Percentiles rank a stretch among this genome's conserved stretches.
phyloP scores from a whole-genome alignment of 2,329 filamentous ascomycete genomes.

The Leptographium procerum region DNA sequence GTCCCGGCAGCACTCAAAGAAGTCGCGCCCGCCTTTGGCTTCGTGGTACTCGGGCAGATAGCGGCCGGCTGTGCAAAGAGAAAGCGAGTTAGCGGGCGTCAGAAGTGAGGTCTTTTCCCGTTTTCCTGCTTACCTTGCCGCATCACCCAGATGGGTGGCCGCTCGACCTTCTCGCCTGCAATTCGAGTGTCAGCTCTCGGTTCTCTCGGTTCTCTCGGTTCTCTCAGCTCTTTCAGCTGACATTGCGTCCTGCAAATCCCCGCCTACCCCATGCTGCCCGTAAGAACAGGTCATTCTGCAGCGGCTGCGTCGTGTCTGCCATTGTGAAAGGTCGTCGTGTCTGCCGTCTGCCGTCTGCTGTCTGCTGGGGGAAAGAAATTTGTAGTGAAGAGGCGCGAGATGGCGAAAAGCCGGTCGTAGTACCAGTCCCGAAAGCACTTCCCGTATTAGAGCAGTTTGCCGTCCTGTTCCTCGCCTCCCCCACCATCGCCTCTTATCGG shows the following conservation, averaged over 20 bases:
- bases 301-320: slow-evolving; percentile 62
- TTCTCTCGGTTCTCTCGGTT: neutral
- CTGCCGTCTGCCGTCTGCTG: neutral
- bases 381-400: too few relatives aligned
- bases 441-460: too few relatives aligned
- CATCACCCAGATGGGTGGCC: slow-evolving; percentile 98
- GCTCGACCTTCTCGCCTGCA: slow-evolving; percentile 76
- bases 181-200: neutral
- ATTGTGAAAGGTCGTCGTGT: slow-evolving; percentile 36
- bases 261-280: slow-evolving; percentile 73
- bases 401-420: too few relatives aligned
- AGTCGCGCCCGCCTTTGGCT: slow-evolving; percentile 81
- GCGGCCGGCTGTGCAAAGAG: slow-evolving; percentile 57
- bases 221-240: too few relatives aligned
- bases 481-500: too few relatives aligned
- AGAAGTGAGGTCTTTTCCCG: too few relatives aligned
- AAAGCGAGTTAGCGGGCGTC: too few relatives aligned
- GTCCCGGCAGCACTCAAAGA: slow-evolving; percentile 93
- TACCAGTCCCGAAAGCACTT: too few relatives aligned
- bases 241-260: too few relatives aligned
- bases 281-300: slow-evolving; percentile 88
- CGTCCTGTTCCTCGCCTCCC: too few relatives aligned
- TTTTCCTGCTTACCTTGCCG: slow-evolving; percentile 64
- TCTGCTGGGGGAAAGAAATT: neutral
- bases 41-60: slow-evolving; percentile 98